Conservation (phyloP, 106 monocot genomes). For the Narthecium ossifragum region DNA sequence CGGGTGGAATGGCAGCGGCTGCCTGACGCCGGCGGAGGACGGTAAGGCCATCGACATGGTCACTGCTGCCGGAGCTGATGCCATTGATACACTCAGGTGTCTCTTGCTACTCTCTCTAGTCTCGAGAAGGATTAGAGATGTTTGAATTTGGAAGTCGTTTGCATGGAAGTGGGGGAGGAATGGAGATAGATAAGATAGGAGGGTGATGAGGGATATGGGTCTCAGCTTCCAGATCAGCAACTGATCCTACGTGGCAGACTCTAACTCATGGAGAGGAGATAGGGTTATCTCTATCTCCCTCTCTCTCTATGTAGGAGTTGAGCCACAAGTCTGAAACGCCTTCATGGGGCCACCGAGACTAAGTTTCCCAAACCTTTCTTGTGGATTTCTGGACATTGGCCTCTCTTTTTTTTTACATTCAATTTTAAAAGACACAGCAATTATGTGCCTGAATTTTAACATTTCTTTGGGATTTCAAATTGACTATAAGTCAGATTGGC, state of each 20-base stretch:
- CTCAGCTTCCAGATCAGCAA: slow-evolving; percentile 13
- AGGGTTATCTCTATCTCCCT: slow-evolving; percentile 14
- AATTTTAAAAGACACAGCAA: too few relatives aligned
- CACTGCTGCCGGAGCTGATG: slow-evolving; percentile 9
- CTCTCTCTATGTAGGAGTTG: too few relatives aligned
- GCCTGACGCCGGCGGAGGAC: neutral
- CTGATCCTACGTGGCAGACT: slow-evolving; percentile 2
- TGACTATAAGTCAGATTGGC: too few relatives aligned
- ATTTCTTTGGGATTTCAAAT: too few relatives aligned
- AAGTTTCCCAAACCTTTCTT: too few relatives aligned
- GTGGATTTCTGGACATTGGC: too few relatives aligned
- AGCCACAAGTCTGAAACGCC: too few relatives aligned
- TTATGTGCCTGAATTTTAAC: too few relatives aligned
- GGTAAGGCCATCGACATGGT: slow-evolving; percentile 13
- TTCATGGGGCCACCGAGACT: too few relatives aligned
- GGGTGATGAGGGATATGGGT: neutral
- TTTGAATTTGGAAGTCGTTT: too few relatives aligned
- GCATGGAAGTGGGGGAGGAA: neutral
- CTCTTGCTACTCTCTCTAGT: neutral
- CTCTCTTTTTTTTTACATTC: too few relatives aligned
- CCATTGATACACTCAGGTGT: slow-evolving; percentile 9
- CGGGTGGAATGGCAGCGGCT: neutral
- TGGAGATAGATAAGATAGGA: neutral
- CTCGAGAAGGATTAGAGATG: neutral
- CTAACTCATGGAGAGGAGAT: slow-evolving; percentile 1